Evolutionary conservation across 169 alveolate species (phyloP).

Genomic region (Eimeria sp.): DNA sequence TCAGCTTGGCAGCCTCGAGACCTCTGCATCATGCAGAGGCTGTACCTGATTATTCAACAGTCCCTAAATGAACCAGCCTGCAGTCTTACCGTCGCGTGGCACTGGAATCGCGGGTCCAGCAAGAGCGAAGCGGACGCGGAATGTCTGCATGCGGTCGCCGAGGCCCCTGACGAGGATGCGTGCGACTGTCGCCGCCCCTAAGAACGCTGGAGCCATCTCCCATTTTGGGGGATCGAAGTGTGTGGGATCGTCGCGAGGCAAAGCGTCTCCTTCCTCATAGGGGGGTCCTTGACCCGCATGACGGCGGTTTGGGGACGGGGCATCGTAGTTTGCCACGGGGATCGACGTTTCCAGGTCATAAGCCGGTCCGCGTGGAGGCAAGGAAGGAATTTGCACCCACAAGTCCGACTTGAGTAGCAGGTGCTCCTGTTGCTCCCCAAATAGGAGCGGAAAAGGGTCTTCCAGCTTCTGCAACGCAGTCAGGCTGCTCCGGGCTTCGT

Average conservation of each 20-base stretch:
- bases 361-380: slow-evolving; percentile 65
- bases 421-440: slow-evolving; percentile 77
- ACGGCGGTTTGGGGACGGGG: slow-evolving; percentile 49
- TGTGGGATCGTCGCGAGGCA: slow-evolving; percentile 4
- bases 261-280: slow-evolving; percentile 6
- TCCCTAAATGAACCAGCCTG: neutral
- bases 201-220: slow-evolving; percentile 53
- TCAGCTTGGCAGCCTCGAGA: neutral
- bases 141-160: slow-evolving; percentile 72
- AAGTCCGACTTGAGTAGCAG: slow-evolving; percentile 69
- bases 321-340: slow-evolving; percentile 72
- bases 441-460: slow-evolving; percentile 68
- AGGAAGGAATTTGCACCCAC: slow-evolving; percentile 44
- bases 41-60: neutral
- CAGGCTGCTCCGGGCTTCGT: slow-evolving; percentile 78
- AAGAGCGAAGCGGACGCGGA: slow-evolving; percentile 71
- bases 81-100: slow-evolving; percentile 20
- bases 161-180: slow-evolving; percentile 74
- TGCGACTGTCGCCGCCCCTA: slow-evolving; percentile 62
- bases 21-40: neutral
- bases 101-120: neutral
- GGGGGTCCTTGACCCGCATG: neutral
- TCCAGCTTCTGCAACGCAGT: slow-evolving; percentile 59
- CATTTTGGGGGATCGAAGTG: slow-evolving; percentile 72
- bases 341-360: slow-evolving; percentile 45